Evolutionary conservation across 202 grass and related monocot genomes (phyloP), one percentile per base, ranked within the genome.

Genomic region (Miscanthus sacchariflorus): DNA sequence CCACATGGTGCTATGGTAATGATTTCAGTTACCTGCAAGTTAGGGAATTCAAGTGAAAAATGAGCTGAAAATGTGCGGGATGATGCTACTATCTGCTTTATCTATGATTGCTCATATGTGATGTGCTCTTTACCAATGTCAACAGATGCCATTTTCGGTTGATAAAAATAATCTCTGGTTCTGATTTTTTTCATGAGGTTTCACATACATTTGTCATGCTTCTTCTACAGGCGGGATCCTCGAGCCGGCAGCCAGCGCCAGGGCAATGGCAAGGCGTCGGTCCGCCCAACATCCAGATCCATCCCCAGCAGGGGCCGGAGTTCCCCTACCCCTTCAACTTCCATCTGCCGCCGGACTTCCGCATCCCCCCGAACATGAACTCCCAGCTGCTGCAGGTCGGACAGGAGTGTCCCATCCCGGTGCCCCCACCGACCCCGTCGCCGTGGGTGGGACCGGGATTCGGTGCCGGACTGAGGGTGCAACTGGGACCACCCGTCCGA

Each of bases 171-270:
- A 24, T 65, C 9, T 66, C 4, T 66, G 24, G 14, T 36, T 42
- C 14, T 49, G 17, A 70, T 70, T 65, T 2, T 56, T 65, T 5
- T 18, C 18, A 54, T 79, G 23, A 59, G 21, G 36, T 40, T 80
- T 68, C 19, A 85, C n/a, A 59, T 59, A 85, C n/a, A 69, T 59
- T 36, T 68, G n/a, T 5, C 12, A 28, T 48, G 66, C 6, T 87
- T 56, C 54, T 84, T 63, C 36, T 66, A 27, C 61, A 85, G 90
- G 24, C 52, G 28, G 76, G 45, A 17, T 66, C 12, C 63, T 63
- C 9, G 35, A 15, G 15, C 14, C 21, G 44, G 18, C 45, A 61
- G 19, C 7, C 56, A n/a, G 54, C 15, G 17, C 18, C 54, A 58
- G 7, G 27, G 43, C 10, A 36, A 44, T 25, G 18, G 35, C 88